These are phyloP conservation scores for Globisporangium camurandrum DNA, from an alignment of 352 stramenopile genomes.

Conservation along the genomic window DNA sequence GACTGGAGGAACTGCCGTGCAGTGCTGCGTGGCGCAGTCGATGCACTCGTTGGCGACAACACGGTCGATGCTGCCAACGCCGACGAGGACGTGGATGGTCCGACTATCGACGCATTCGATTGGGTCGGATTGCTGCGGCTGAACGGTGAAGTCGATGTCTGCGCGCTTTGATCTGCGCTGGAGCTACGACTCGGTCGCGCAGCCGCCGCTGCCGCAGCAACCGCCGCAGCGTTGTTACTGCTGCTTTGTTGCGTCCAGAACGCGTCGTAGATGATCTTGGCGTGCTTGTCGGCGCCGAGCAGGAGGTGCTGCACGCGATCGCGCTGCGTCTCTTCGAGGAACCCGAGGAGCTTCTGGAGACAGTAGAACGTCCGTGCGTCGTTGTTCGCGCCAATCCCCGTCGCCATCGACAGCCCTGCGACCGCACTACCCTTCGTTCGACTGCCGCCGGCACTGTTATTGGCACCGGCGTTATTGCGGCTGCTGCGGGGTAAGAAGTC, in stretches of 20 bases:
- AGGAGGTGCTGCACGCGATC: slow-evolving; percentile 49
- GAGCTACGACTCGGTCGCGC: not conserved
- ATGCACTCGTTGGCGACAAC: not conserved
- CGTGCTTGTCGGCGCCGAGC: slow-evolving; percentile 47
- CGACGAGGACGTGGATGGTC: not conserved
- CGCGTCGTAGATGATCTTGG: slow-evolving; percentile 38
- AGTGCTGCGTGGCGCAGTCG: slow-evolving; percentile 1
- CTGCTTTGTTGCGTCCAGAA: slow-evolving; percentile 49
- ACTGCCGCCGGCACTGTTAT: too few relatives aligned
- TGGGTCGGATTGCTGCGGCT: too few relatives aligned
- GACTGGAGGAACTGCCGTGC: slow-evolving; percentile 13
- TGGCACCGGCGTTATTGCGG: not conserved
- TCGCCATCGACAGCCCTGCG: slow-evolving; percentile 2
- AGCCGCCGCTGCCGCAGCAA: not conserved
- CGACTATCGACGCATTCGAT: not conserved
- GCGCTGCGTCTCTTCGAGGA: slow-evolving; percentile 49
- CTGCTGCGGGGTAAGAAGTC: slow-evolving; percentile 10
- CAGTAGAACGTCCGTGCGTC: slow-evolving; percentile 52
- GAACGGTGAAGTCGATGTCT: too few relatives aligned
- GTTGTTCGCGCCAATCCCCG: not conserved
- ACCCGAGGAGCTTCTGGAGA: slow-evolving; percentile 50
- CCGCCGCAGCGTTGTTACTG: slow-evolving; percentile 1
- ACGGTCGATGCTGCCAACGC: not conserved
- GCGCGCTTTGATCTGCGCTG: not conserved
- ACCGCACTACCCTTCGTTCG: slow-evolving; percentile 3